Evolutionary conservation across 2,329 filamentous ascomycete species (phyloP), one percentile per base, ranked within the genome.

Genomic region (Rasamsonia emersonii): DNA sequence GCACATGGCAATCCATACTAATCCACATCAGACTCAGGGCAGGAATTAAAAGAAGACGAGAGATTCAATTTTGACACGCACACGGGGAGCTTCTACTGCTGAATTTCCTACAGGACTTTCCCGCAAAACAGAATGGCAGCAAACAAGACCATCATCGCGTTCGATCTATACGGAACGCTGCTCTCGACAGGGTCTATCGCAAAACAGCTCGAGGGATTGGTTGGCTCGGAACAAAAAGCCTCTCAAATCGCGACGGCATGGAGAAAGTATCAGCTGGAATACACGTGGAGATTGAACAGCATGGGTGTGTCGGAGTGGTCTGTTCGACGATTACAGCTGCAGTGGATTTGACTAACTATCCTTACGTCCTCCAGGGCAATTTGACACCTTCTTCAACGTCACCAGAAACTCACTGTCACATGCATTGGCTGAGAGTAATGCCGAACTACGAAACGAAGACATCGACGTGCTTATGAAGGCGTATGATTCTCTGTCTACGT

Each of bases 91-190:
- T n/a, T n/a, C n/a, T n/a, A n/a, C n/a, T n/a, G n/a, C n/a, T n/a
- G n/a, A n/a, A n/a, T n/a, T n/a, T n/a, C n/a, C n/a, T n/a, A n/a
- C n/a, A n/a, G n/a, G n/a, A n/a, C n/a, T n/a, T n/a, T n/a, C n/a
- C n/a, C n/a, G n/a, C n/a, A n/a, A n/a, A n/a, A n/a, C n/a, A n/a
- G n/a, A n/a, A n/a, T n/a, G n/a, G n/a, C n/a, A 30, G 21, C 4
- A 21, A 20, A 19, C 31, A 41, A 56, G 8, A 64, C 56, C 3
- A 58, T 79, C 28, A 65, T 86, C 33, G 81, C 79, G 1, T 85
- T 88, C 41, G 82, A 88, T 47, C 65, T 83, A 2, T 86, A 86
- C 54, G 82, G 80, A 33, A 86, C 81, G 2, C 58, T 88, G 7
- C 65, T 86, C 4, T 83, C 79, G 7, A 84, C 81, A 2, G 73